Evolutionary conservation across 495 filamentous ascomycete genomes (phyloP).

Genomic region (Cenococcum geophilum): DNA sequence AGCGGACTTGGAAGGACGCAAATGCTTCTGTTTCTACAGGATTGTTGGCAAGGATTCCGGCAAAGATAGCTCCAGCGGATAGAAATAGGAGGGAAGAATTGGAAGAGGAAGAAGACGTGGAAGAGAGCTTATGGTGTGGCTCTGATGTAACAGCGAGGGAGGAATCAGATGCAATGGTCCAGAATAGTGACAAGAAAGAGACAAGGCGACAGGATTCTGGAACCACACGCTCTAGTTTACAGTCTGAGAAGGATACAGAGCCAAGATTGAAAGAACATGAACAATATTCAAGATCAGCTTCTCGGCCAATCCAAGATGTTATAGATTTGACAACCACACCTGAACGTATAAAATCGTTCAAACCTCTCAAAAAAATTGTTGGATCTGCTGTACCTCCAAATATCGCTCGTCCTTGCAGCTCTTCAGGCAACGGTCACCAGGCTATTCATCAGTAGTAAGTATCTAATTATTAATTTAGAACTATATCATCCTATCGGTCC

Average conservation of each 20-base stretch:
- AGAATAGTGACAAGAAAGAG: conserved; percentile 14
- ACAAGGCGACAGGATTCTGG: background rate
- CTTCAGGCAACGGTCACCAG: conserved; percentile 27
- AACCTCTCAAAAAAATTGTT: background rate
- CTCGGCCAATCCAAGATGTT: conserved; percentile 17
- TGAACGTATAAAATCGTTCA: conserved; percentile 3
- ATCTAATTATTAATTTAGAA: conserved; percentile 8
- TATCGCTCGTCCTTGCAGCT: conserved; percentile 27
- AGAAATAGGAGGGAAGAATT: conserved; percentile 4
- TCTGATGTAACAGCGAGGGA: conserved; percentile 26
- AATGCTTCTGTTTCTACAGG: conserved; percentile 1
- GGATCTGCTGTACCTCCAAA: conserved; percentile 3
- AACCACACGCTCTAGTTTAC: background rate
- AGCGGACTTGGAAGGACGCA: conserved; percentile 8
- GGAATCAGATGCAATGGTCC: background rate
- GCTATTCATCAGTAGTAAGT: conserved; percentile 22
- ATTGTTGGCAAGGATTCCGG: conserved; percentile 4
- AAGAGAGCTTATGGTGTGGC: conserved; percentile 34
- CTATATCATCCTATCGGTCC: background rate
- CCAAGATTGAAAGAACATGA: background rate
- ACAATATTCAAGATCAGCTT: background rate
- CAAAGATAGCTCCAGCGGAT: background rate
- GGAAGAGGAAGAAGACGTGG: conserved; percentile 25
- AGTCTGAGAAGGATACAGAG: background rate
- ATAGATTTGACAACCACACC: conserved; percentile 24